Conservation (phyloP, 1,139 yeast species). For the Debaryomyces udenii region DNA sequence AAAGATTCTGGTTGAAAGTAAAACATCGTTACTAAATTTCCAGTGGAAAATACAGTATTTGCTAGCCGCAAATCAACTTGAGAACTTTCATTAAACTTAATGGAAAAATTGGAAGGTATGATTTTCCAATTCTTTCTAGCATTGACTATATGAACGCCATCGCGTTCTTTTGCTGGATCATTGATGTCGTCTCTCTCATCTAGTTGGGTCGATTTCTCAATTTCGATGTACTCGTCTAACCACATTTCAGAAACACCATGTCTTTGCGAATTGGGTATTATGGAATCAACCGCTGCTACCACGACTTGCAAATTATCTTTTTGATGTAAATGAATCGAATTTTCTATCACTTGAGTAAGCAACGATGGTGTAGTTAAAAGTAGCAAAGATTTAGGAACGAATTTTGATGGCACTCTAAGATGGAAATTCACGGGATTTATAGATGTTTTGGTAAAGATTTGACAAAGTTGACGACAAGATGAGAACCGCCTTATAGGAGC, state of each 20-base stretch:
- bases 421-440: constrained; percentile 22
- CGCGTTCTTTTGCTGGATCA: constrained; percentile 29
- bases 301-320: constrained; percentile 39
- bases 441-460: constrained; percentile 18
- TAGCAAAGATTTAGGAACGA: constrained; percentile 29
- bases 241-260: constrained; percentile 54
- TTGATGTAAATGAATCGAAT: constrained; percentile 34
- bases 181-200: constrained; percentile 29
- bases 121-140: constrained; percentile 45
- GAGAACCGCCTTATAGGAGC: constrained; percentile 1
- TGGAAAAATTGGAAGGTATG: constrained; percentile 27
- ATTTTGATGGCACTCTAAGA: constrained; percentile 17
- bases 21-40: constrained; percentile 41
- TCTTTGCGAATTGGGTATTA: constrained; percentile 38
- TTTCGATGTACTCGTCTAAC: constrained; percentile 35
- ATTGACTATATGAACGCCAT: constrained; percentile 37
- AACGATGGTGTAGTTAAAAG: constrained; percentile 49
- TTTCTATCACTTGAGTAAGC: constrained; percentile 36
- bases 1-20: constrained; percentile 30
- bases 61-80: constrained; percentile 34
- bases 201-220: constrained; percentile 25
- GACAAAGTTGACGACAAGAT: not conserved
- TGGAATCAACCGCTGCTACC: constrained; percentile 54
- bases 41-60: constrained; percentile 45
- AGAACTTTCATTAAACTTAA: constrained; percentile 22